phyloP scores from a whole-genome alignment of 2,329 filamentous ascomycete genomes.

The Neoarthrinium moseri region DNA sequence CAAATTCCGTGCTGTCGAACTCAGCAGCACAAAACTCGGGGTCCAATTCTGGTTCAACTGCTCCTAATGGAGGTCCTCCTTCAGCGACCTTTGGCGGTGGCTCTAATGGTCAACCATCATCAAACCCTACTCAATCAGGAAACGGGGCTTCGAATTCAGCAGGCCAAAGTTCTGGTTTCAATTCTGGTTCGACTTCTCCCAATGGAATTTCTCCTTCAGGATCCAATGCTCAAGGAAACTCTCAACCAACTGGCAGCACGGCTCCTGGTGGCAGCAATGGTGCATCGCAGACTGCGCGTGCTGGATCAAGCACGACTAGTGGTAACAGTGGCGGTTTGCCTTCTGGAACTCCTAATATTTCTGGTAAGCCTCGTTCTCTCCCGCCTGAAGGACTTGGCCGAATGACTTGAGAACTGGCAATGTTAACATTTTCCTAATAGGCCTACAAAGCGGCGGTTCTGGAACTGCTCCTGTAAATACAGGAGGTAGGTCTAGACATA shows the following conservation, averaged over 20 bases:
- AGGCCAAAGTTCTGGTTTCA: background rate
- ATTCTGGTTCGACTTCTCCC: background rate
- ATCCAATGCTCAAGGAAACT: background rate
- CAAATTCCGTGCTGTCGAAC: too few relatives aligned
- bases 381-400: conserved; percentile 2
- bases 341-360: background rate
- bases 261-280: background rate
- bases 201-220: background rate
- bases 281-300: background rate
- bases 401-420: conserved; percentile 4
- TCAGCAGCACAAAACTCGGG: background rate
- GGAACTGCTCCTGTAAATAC: background rate
- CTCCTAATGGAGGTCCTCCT: background rate
- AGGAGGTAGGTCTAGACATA: too few relatives aligned
- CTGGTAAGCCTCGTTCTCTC: background rate
- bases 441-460: background rate
- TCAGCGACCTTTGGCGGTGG: too few relatives aligned
- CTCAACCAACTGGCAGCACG: background rate
- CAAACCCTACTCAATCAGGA: background rate
- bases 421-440: background rate
- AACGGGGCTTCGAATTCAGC: background rate
- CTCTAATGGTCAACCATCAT: too few relatives aligned
- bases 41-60: background rate
- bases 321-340: background rate
- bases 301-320: background rate